Percentiles rank a stretch among this genome's conserved stretches.
These are phyloP conservation scores for Apostasia ramifera DNA, from an alignment of 106 monocot genomes.

Conservation along the genomic window DNA sequence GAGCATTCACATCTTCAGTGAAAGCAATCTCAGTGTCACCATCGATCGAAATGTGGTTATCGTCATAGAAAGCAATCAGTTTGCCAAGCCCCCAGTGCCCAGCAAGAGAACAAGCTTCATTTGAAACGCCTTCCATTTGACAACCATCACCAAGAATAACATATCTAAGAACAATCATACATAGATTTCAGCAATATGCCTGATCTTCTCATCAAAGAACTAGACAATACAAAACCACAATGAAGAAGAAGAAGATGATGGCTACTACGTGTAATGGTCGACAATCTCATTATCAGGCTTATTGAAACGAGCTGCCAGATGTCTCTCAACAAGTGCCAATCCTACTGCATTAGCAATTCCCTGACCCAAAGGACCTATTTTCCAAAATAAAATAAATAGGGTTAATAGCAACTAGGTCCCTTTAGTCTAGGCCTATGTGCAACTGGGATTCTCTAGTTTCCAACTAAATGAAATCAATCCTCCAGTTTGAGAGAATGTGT, in stretches of 20 bases:
- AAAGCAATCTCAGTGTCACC: constrained; percentile 98
- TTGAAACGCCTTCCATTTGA: constrained; percentile 72
- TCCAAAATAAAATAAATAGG: neutral
- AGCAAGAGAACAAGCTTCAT: constrained; percentile 81
- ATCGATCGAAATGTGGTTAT: constrained; percentile 96
- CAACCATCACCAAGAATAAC: constrained; percentile 68
- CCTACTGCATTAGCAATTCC: constrained; percentile 72
- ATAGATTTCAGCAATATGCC: neutral
- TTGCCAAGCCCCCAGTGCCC: constrained; percentile 96
- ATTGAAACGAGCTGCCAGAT: constrained; percentile 75
- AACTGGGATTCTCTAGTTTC: no score
- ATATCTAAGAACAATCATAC: constrained; percentile 29
- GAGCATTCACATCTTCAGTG: constrained; percentile 82
- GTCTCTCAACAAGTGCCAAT: constrained; percentile 61
- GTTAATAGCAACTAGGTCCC: no score
- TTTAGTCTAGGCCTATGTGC: no score
- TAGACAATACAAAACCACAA: neutral
- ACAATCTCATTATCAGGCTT: constrained; percentile 70
- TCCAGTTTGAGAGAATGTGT: no score
- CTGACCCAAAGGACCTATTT: constrained; percentile 63
- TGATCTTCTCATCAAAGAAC: neutral
- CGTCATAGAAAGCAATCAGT: constrained; percentile 93
- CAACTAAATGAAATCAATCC: no score
- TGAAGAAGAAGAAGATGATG: neutral
- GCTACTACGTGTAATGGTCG: constrained; percentile 65